These are phyloP conservation scores for Ramularia collo-cygni DNA, from an alignment of 2,329 filamentous ascomycete genomes.

Conservation along the genomic window DNA sequence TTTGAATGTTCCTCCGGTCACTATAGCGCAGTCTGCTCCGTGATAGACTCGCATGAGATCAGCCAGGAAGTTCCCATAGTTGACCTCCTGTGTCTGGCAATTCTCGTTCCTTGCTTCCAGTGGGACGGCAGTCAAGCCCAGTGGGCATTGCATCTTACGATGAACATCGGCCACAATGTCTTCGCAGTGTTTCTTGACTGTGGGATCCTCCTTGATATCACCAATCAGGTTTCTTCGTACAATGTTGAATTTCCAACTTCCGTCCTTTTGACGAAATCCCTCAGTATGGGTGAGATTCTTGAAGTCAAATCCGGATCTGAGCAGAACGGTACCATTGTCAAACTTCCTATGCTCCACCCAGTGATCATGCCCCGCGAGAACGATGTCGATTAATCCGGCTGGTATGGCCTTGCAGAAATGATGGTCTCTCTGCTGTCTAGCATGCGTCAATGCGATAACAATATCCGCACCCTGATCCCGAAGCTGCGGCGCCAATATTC, in stretches of 20 bases:
- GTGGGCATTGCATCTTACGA: slow-evolving; percentile 66
- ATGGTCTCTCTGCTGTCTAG: slow-evolving; percentile 80
- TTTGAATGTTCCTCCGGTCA: slow-evolving; percentile 75
- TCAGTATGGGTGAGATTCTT: slow-evolving; percentile 83
- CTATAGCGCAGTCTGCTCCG: slow-evolving; percentile 67
- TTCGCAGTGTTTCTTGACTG: slow-evolving; percentile 56
- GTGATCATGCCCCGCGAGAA: slow-evolving; percentile 81
- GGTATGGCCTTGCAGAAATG: slow-evolving; percentile 67
- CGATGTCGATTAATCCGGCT: slow-evolving; percentile 67
- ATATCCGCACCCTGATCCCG: slow-evolving; percentile 73
- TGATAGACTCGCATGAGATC: slow-evolving; percentile 82
- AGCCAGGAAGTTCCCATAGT: slow-evolving; percentile 79
- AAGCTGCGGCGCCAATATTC: slow-evolving; percentile 63
- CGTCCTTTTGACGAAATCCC: slow-evolving; percentile 51
- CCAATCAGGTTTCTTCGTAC: slow-evolving; percentile 65
- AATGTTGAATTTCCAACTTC: slow-evolving; percentile 70
- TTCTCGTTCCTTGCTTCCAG: slow-evolving; percentile 81
- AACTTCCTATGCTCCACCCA: slow-evolving; percentile 70
- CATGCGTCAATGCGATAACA: slow-evolving; percentile 73
- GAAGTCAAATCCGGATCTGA: slow-evolving; percentile 79
- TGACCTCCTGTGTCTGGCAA: slow-evolving; percentile 67
- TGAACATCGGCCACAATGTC: slow-evolving; percentile 65
- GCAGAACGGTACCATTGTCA: slow-evolving; percentile 64
- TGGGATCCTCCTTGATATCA: slow-evolving; percentile 54
- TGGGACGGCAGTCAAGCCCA: slow-evolving; percentile 71